Evolutionary conservation across 371 early-diverging fungal genomes (phyloP), one percentile per base, ranked within the genome.

Genomic region (Parasitella parasitica): DNA sequence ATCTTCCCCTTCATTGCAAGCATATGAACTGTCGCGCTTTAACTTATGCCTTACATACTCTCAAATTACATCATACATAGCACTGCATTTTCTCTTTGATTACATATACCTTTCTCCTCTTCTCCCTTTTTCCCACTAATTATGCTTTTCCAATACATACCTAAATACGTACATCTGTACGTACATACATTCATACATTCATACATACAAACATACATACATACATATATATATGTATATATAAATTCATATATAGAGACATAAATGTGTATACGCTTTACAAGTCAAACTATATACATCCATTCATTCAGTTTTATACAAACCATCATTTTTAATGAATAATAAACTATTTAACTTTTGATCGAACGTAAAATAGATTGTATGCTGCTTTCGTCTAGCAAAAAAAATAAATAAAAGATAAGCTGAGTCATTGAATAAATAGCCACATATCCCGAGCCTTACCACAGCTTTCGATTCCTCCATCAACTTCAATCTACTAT

Each of bases 401-500:
- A 41, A 26, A 20, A 8, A 15, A 18, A 16, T 6, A 4, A 2
- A 18, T 39, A 15, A n/a, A 2, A 39, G 39, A n/a, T 16, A 12
- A 20, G 18, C 79, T 13, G 62, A 58, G 66, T 86, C 86, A 39
- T 81, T 80, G 32, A 84, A 83, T 0, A 75, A 8, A 36, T n/a
- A n/a, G n/a, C n/a, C n/a, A n/a, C n/a, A n/a, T n/a, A n/a, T n/a
- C n/a, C n/a, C n/a, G n/a, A 34, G 16, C 30, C 76, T 73, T 83
- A 86, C 86, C 70, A 80, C 76, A 0, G 89, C 90, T 61, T 86
- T 82, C 12, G 66, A 60, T 68, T 89, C 87, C 43, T 84, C 83
- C 35, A 86, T 85, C 0, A 78, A 75, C 1, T 89, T 86, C 13
- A 95, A 89, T 24, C 92, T 74, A 28, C 94, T 88, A 73, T 98